Percentiles rank a stretch among this genome's conserved stretches.
These are phyloP conservation scores for apple (Malus domestica) DNA, from an alignment of 306 rosid species.

Conservation along the genomic window DNA sequence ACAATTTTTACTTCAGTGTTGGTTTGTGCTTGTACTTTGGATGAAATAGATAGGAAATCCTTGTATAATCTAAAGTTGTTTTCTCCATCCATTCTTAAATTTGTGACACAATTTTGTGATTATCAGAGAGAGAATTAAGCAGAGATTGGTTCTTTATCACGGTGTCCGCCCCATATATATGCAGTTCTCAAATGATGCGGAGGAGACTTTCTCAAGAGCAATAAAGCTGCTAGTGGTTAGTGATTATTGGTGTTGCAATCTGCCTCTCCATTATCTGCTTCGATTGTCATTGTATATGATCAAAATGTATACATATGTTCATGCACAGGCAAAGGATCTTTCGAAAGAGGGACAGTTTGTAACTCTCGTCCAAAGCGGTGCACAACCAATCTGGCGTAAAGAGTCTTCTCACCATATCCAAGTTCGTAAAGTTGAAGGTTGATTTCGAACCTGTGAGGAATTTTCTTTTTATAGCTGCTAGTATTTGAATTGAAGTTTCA, in stretches of 20 bases:
- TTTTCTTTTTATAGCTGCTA: background rate
- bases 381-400: conserved; percentile 87
- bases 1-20: background rate
- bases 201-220: conserved; percentile 88
- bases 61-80: background rate
- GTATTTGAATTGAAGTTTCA: background rate
- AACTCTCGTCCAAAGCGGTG: conserved; percentile 95
- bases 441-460: conserved; percentile 22
- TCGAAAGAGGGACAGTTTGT: conserved; percentile 61
- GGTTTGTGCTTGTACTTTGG: background rate
- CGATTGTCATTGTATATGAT: conserved; percentile 9
- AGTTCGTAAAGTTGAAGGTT: conserved; percentile 71
- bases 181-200: conserved; percentile 79
- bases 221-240: conserved; percentile 67
- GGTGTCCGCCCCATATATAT: conserved; percentile 75
- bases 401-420: conserved; percentile 90
- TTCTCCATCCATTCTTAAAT: background rate
- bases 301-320: conserved; percentile 14
- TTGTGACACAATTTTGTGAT: conserved; percentile 16
- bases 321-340: conserved; percentile 50
- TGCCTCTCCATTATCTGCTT: background rate
- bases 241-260: conserved; percentile 4
- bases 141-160: conserved; percentile 67
- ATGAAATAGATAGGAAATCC: background rate
- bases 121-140: conserved; percentile 72